Conservation (phyloP, 371 early-diverging fungal species). For the Circinella umbellata region DNA sequence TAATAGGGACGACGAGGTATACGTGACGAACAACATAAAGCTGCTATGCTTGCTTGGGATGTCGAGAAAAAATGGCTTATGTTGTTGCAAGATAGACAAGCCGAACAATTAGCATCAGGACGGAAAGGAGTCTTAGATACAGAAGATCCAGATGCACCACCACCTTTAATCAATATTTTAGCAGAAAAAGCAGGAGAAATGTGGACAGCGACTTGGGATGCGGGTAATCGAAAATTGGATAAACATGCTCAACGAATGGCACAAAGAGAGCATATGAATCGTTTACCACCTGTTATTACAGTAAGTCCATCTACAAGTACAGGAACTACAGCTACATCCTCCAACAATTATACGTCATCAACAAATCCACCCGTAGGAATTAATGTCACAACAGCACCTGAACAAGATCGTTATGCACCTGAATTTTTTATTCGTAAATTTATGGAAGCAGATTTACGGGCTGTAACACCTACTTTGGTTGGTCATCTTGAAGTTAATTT, state of each 20-base stretch:
- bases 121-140: slow-evolving; percentile 19
- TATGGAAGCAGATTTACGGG: slow-evolving; percentile 48
- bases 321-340: background rate
- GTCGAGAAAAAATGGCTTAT: slow-evolving; percentile 51
- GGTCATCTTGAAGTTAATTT: slow-evolving; percentile 50
- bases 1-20: slow-evolving; percentile 37
- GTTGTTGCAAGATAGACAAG: slow-evolving; percentile 47
- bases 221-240: slow-evolving; percentile 46
- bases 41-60: slow-evolving; percentile 35
- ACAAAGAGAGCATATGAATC: slow-evolving; percentile 14
- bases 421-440: slow-evolving; percentile 51
- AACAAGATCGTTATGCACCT: slow-evolving; percentile 39
- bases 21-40: slow-evolving; percentile 34
- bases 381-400: slow-evolving; percentile 22
- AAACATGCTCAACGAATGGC: slow-evolving; percentile 28
- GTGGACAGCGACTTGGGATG: slow-evolving; percentile 47
- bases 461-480: slow-evolving; percentile 43
- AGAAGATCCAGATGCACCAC: slow-evolving; percentile 25
- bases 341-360: background rate
- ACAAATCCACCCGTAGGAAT: slow-evolving; percentile 12
- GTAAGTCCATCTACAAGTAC: slow-evolving; percentile 5
- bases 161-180: slow-evolving; percentile 43
- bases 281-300: background rate
- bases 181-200: slow-evolving; percentile 53
- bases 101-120: slow-evolving; percentile 37